Base-by-base conservation (phyloP, 768 basidiomycete genomes). In the Amanita jacksonii region DNA sequence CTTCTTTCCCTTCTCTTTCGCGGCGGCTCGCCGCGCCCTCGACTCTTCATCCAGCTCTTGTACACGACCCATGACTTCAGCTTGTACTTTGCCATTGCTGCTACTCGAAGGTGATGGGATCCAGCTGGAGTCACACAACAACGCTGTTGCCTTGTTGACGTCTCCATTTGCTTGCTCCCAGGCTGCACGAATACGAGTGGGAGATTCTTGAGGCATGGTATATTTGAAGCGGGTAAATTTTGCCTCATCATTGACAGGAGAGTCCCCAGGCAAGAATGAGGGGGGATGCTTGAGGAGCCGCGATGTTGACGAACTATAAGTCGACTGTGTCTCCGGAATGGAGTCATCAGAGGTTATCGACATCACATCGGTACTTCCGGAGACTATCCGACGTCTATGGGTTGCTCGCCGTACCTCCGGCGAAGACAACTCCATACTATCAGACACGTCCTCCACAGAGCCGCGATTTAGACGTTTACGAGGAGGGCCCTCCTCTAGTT, bases 281-380 rank as follows among this genome's bases (percentile, higher is more conserved):
- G 58, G 70, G 15, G 66, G 67, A 38, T 69, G 70, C 35, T 75
- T 76, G 39, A 74, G 64, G 50, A 82, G 67, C 33, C 80, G 77
- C n/a, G 76, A 58, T 47, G 65, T 70, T 5, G 69, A 69, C 16
- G 74, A 56, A 25, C 67, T 65, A 28, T 66, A 69, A 27, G 68
- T 55, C 12, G 69, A 56, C 31, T 62, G 56, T 16, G 59, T 55
- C 44, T 79, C 79, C 5, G 75, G 68, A 51, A 79, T 59, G 12
- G 78, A 81, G 41, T 87, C 84, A 20, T 86, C 85, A 20, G 81
- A 84, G 1, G 82, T 81, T 5, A 72, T 61, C 24, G 81, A 81
- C 41, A 68, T 56, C 5, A 63, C 53, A 39, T 73, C 70, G 22
- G 62, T 36, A 49, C 58, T 62, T 44, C 58, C 58, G 31, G 62